Evolutionary conservation across 495 filamentous ascomycete species (phyloP), one percentile per base, ranked within the genome.

Genomic region (Bacidia gigantensis): DNA sequence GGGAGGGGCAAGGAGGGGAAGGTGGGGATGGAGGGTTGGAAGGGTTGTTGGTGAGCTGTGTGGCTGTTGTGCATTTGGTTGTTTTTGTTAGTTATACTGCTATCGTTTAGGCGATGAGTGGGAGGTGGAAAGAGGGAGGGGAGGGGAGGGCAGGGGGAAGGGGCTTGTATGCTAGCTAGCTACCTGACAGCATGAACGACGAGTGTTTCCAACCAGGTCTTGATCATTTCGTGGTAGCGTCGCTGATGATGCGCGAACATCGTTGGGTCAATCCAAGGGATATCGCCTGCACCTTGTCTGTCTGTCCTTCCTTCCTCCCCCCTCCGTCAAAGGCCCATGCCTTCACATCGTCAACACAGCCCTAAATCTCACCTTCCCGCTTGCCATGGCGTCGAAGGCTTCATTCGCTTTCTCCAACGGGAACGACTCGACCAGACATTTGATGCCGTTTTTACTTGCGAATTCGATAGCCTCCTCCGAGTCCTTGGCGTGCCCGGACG

Each of bases 401-500:
- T 74, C 71, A 43, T 75, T 65, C 0, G 65, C 78, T 44, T 79
- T 72, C 1, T 67, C 65, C 0, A 86, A 63, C 11, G 75, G 73
- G 56, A 76, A 83, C 60, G 68, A 78, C 67, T 84, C 76, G 40
- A 86, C 64, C 64, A 80, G 53, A 60, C 78, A 83, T 53, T 78
- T 72, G 25, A 85, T 67, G 3, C 67, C 68, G 38, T 82, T 72
- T 17, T 70, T 58, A 55, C 72, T 45, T 0, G 82, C 68, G 58
- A 84, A 85, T 7, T 51, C 60, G 45, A 85, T 76, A 0, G 82
- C 71, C 57, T 86, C 82, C 61, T 84, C 81, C 21, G 62, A 63
- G 60, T 86, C 82, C 2, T 74, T 60, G 0, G 77, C 73, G 42
- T 82, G 73, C 0, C 82, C 82, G n/a, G 66, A 69, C 0, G 79